These are phyloP conservation scores for Escovopsis sp. DNA, from an alignment of 2,329 filamentous ascomycete genomes.

Conservation along the genomic window DNA sequence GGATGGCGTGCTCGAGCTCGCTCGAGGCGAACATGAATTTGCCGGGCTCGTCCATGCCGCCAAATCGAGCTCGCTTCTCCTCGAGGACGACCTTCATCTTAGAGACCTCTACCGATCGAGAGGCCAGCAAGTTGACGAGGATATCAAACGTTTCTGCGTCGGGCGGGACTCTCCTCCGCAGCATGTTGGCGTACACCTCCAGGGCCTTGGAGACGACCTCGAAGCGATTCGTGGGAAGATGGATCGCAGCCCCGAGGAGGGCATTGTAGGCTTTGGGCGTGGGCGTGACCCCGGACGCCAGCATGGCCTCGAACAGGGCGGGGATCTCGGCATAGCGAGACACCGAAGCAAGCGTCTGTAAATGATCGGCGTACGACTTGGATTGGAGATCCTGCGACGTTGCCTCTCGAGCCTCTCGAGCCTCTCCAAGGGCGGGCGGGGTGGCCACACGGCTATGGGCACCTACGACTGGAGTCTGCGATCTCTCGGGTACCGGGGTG, in stretches of 20 bases:
- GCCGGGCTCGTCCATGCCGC: conserved; percentile 67
- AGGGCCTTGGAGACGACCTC: conserved; percentile 82
- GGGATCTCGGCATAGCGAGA: conserved; percentile 78
- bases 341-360: conserved; percentile 56
- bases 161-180: conserved; percentile 65
- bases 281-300: conserved; percentile 67
- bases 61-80: conserved; percentile 69
- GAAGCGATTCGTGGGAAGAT: conserved; percentile 62
- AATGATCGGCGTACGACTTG: conserved; percentile 59
- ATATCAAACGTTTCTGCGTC: conserved; percentile 80
- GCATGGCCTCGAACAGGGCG: conserved; percentile 77
- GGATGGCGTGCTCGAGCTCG: conserved; percentile 72
- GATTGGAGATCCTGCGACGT: conserved; percentile 49
- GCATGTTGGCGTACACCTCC: conserved; percentile 94
- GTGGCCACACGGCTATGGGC: conserved; percentile 25
- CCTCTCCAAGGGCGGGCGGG: too few relatives aligned
- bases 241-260: conserved; percentile 68
- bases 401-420: conserved; percentile 25
- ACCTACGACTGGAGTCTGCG: conserved; percentile 28
- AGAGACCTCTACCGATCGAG: conserved; percentile 64
- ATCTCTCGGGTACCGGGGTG: conserved; percentile 26
- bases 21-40: conserved; percentile 82
- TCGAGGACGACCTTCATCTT: conserved; percentile 59
- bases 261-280: conserved; percentile 84
- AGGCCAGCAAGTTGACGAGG: conserved; percentile 67